These are phyloP conservation scores for Cercospora nicotianae DNA, from an alignment of 2,329 filamentous ascomycete genomes.

Conservation along the genomic window DNA sequence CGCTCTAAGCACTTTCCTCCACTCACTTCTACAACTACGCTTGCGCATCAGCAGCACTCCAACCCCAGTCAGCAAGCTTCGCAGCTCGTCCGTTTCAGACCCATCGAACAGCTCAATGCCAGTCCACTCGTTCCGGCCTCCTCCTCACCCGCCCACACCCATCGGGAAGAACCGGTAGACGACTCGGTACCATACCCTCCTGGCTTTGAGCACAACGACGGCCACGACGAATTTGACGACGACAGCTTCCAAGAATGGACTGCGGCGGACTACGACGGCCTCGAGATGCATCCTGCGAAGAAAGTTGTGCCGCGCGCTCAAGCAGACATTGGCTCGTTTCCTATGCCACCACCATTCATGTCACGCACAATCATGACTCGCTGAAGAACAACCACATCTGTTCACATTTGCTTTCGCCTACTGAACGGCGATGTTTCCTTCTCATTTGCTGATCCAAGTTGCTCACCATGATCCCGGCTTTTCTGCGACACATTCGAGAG, in stretches of 20 bases:
- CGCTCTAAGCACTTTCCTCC: conserved; percentile 20
- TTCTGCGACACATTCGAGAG: neutral
- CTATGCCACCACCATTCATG: neutral
- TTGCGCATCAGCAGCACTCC: neutral
- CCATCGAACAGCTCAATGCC: neutral
- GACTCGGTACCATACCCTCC: conserved; percentile 1
- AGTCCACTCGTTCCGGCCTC: conserved; percentile 6
- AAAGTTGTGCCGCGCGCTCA: neutral
- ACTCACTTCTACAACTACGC: neutral
- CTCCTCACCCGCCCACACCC: neutral
- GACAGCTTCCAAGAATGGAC: neutral
- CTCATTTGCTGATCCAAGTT: neutral
- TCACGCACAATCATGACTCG: neutral
- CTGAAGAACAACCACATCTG: neutral
- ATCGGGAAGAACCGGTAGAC: conserved; percentile 1
- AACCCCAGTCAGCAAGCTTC: neutral
- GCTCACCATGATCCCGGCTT: neutral
- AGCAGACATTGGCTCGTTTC: neutral
- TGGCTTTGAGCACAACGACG: neutral
- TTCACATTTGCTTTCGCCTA: neutral
- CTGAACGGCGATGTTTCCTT: neutral
- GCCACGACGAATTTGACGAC: conserved; percentile 1
- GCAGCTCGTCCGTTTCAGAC: neutral
- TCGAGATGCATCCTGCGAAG: neutral
- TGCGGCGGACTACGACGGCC: conserved; percentile 5